Conservation (phyloP, 768 basidiomycete species). For the Nevesoporus exiguus region DNA sequence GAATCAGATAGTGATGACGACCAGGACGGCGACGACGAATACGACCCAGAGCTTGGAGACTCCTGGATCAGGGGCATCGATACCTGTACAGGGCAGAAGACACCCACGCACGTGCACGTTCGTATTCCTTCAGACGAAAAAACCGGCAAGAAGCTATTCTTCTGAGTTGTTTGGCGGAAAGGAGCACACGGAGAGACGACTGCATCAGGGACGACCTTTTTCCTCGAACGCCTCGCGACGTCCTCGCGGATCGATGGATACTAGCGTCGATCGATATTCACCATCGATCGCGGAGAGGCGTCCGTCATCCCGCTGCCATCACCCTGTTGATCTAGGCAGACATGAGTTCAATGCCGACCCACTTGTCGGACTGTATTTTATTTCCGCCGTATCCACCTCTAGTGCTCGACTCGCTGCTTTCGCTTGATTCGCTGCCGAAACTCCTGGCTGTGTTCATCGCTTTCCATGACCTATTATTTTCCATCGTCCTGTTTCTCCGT, state of each 20-base stretch:
- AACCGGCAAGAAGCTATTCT: conserved; percentile 69
- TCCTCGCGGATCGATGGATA: conserved; percentile 17
- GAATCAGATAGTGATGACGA: conserved; percentile 34
- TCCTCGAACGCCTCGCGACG: conserved; percentile 5
- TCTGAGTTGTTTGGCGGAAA: conserved; percentile 35
- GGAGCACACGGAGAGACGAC: not conserved
- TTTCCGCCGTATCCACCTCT: not conserved
- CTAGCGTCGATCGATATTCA: conserved; percentile 14
- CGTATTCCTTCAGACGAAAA: conserved; percentile 75
- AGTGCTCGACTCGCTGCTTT: not conserved
- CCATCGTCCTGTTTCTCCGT: not conserved
- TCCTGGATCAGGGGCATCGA: conserved; percentile 79
- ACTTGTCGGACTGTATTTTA: not conserved
- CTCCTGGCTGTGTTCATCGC: not conserved
- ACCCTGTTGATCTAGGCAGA: not conserved
- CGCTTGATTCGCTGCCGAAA: not conserved
- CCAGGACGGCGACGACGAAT: conserved; percentile 29
- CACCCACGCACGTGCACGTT: conserved; percentile 63
- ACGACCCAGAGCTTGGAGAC: conserved; percentile 79
- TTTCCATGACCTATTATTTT: too few species aligned
- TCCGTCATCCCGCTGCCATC: not conserved
- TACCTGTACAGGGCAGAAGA: conserved; percentile 55
- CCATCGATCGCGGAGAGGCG: not conserved
- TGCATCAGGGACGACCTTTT: not conserved
- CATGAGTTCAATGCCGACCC: not conserved